phyloP scores from a whole-genome alignment of 352 stramenopile genomes.

The Globisporangium nagaii region DNA sequence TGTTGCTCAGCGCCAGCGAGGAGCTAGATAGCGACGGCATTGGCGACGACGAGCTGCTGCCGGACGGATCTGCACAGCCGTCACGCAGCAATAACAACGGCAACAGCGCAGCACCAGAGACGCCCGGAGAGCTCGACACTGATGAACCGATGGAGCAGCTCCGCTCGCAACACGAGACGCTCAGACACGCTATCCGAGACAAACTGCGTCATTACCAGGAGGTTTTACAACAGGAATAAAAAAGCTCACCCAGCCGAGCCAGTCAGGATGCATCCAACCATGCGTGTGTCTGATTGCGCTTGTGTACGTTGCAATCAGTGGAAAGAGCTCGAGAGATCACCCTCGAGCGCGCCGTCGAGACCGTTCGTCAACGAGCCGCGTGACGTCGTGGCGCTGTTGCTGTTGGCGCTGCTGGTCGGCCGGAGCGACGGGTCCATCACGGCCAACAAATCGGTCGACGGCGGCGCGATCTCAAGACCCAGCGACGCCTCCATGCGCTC shows the following conservation, averaged over 20 bases:
- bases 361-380: conserved; percentile 32
- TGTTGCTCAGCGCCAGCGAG: background rate
- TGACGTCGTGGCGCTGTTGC: conserved; percentile 13
- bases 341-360: conserved; percentile 15
- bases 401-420: background rate
- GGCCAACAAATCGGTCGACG: conserved; percentile 54
- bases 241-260: background rate
- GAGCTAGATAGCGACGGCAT: background rate
- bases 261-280: background rate
- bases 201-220: conserved; percentile 34
- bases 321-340: conserved; percentile 11
- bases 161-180: conserved; percentile 26
- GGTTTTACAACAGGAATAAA: conserved; percentile 16
- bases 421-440: conserved; percentile 50
- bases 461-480: conserved; percentile 40
- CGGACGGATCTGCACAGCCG: background rate
- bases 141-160: conserved; percentile 4
- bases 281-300: too few species aligned
- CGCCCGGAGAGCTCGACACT: conserved; percentile 2
- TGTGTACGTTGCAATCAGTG: conserved; percentile 2
- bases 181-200: conserved; percentile 29
- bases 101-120: background rate
- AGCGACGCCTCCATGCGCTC: conserved; percentile 40
- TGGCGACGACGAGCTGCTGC: background rate
- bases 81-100: background rate